phyloP scores from a whole-genome alignment of 768 basidiomycete genomes.

The Favolaschia claudopus region DNA sequence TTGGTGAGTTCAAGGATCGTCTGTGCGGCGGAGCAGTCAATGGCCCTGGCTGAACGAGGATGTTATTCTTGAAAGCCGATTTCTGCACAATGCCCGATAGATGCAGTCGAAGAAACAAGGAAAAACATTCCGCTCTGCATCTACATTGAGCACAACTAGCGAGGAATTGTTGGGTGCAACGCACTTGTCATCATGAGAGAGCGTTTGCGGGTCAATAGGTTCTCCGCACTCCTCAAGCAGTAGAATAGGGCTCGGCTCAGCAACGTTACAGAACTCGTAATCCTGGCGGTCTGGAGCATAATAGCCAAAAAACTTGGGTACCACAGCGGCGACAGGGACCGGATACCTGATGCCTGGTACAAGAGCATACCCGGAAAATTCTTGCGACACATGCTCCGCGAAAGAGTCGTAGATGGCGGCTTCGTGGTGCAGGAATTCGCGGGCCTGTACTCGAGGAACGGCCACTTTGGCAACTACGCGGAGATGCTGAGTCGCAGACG shows the following conservation, averaged over 20 bases:
- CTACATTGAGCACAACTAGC: not conserved
- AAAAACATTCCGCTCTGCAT: constrained; percentile 33
- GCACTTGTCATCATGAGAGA: constrained; percentile 32
- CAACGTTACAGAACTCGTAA: constrained; percentile 2
- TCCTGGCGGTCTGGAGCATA: constrained; percentile 35
- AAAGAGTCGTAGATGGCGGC: constrained; percentile 41
- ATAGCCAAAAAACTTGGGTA: constrained; percentile 61
- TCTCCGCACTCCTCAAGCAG: constrained; percentile 57
- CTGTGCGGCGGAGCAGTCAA: constrained; percentile 38
- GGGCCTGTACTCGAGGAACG: constrained; percentile 31
- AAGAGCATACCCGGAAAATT: constrained; percentile 44
- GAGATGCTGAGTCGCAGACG: constrained; percentile 33
- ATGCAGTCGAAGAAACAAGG: constrained; percentile 51
- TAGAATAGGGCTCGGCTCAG: constrained; percentile 47
- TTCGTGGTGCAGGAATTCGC: constrained; percentile 38
- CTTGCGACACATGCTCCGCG: constrained; percentile 40
- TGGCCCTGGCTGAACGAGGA: constrained; percentile 52
- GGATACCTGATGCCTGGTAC: constrained; percentile 35
- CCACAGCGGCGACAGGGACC: constrained; percentile 48
- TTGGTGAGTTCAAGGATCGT: constrained; percentile 37
- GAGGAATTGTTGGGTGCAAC: not conserved
- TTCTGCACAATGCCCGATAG: constrained; percentile 45
- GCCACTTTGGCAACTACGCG: constrained; percentile 48
- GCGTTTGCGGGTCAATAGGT: constrained; percentile 34
- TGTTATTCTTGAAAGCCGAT: constrained; percentile 51